Evolutionary conservation across 192 early-diverging fungal species (phyloP).

Genomic region (Coemansia asiatica): DNA sequence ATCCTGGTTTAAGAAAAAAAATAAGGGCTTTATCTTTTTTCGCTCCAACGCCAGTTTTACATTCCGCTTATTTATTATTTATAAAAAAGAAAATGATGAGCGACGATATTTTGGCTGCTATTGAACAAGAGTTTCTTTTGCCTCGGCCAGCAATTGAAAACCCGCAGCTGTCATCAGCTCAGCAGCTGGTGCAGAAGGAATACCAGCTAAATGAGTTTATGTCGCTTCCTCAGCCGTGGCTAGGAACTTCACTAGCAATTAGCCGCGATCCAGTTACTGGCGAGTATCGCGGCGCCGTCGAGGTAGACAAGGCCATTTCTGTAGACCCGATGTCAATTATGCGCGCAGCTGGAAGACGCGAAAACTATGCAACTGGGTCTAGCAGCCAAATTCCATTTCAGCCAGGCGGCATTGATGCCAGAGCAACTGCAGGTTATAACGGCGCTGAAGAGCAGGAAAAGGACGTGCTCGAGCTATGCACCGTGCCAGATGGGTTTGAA

Average conservation of each 20-base stretch:
- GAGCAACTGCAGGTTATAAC: neutral
- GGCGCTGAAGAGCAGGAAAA: neutral
- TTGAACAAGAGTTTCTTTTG: conserved; percentile 43
- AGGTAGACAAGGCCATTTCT: conserved; percentile 10
- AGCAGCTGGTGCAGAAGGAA: conserved; percentile 14
- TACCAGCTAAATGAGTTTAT: conserved; percentile 26
- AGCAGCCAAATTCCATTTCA: conserved; percentile 44
- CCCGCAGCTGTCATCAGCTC: conserved; percentile 34
- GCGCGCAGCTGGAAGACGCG: conserved; percentile 22
- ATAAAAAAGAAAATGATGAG: too few relatives aligned
- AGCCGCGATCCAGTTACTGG: conserved; percentile 39
- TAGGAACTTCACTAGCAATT: conserved; percentile 28
- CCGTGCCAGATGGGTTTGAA: conserved; percentile 47
- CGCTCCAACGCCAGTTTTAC: too few relatives aligned
- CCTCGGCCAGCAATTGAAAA: conserved; percentile 22
- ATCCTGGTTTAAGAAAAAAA: neutral
- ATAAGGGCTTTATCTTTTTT: too few relatives aligned
- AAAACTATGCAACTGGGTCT: conserved; percentile 36
- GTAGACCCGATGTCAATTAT: conserved; percentile 39
- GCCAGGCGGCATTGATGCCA: conserved; percentile 35
- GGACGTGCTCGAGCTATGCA: conserved; percentile 20
- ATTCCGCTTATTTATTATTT: too few relatives aligned
- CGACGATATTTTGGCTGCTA: conserved; percentile 23
- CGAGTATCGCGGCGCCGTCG: conserved; percentile 36
- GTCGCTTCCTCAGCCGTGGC: conserved; percentile 22